phyloP scores from a whole-genome alignment of 352 stramenopile genomes.

The Phytophthora pistaciae region DNA sequence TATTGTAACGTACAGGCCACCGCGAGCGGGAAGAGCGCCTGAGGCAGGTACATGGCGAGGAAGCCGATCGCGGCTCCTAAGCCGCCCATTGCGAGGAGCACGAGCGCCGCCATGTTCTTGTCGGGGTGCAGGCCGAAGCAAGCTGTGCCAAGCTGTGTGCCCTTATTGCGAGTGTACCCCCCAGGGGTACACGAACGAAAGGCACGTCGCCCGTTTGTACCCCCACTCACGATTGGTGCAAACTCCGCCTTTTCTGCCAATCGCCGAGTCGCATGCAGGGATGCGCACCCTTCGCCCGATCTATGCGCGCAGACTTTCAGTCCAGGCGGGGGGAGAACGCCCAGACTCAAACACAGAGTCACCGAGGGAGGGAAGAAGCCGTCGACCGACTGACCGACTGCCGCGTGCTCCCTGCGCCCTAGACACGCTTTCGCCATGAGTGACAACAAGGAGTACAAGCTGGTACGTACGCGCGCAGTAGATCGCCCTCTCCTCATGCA shows the following conservation, averaged over 20 bases:
- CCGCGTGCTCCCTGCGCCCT: slow-evolving; percentile 17
- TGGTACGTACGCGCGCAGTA: slow-evolving; percentile 60
- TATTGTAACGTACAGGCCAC: slow-evolving; percentile 35
- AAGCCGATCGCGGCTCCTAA: slow-evolving; percentile 25
- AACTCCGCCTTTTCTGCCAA: slow-evolving; percentile 35
- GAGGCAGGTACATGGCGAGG: slow-evolving; percentile 31
- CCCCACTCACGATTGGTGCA: slow-evolving; percentile 39
- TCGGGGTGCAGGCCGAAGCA: neutral
- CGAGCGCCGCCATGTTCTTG: slow-evolving; percentile 22
- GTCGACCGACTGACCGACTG: slow-evolving; percentile 9
- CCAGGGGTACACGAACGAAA: slow-evolving; percentile 14
- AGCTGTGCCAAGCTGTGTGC: too few species aligned
- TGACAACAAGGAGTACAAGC: slow-evolving; percentile 88
- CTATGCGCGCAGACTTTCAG: slow-evolving; percentile 42
- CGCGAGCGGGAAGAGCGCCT: slow-evolving; percentile 32
- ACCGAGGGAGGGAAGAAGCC: slow-evolving; percentile 34
- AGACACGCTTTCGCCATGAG: slow-evolving; percentile 38
- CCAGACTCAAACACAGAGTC: slow-evolving; percentile 23
- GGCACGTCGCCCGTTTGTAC: slow-evolving; percentile 20
- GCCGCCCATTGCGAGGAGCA: slow-evolving; percentile 19
- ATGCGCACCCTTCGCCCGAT: slow-evolving; percentile 14
- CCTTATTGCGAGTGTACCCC: neutral
- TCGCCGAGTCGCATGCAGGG: slow-evolving; percentile 10
- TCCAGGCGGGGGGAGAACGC: slow-evolving; percentile 37
- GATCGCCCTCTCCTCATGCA: neutral